phyloP scores from a whole-genome alignment of 2,329 filamentous ascomycete species.

The Phaeoacremonium minimum region DNA sequence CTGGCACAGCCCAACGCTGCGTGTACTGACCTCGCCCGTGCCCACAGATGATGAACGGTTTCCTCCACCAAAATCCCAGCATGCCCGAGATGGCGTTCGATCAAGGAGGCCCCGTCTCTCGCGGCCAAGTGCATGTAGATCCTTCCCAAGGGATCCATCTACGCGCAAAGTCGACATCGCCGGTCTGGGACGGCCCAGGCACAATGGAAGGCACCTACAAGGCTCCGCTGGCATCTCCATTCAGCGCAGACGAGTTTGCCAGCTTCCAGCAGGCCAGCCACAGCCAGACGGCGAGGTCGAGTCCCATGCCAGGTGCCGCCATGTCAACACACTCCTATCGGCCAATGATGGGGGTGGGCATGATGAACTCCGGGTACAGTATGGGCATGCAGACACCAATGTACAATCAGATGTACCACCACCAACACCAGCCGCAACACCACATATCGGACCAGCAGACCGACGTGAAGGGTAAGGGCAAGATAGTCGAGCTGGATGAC shows the following conservation, averaged over 20 bases:
- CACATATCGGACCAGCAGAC: conserved; percentile 40
- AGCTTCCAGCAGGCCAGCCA: conserved; percentile 75
- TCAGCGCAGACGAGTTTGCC: conserved; percentile 81
- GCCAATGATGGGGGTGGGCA: conserved; percentile 59
- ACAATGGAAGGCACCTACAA: conserved; percentile 70
- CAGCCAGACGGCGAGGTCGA: conserved; percentile 43
- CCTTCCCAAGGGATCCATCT: conserved; percentile 46
- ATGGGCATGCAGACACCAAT: conserved; percentile 38
- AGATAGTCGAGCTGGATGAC: conserved; percentile 91
- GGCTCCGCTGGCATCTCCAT: conserved; percentile 53
- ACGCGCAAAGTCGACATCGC: conserved; percentile 48
- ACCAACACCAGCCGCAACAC: conserved; percentile 36
- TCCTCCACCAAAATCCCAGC: conserved; percentile 73
- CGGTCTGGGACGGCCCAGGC: conserved; percentile 54
- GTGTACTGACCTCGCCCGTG: conserved; percentile 2
- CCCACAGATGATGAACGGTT: conserved; percentile 83
- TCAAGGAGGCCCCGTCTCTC: conserved; percentile 30
- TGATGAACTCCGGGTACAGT: conserved; percentile 49
- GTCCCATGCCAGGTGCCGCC: conserved; percentile 55
- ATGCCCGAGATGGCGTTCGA: conserved; percentile 51
- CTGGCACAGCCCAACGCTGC: conserved; percentile 6
- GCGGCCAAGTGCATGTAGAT: conserved; percentile 38
- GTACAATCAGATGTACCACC: conserved; percentile 38
- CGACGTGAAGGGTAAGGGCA: conserved; percentile 73
- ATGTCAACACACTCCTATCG: too few relatives aligned